Evolutionary conservation across 192 early-diverging fungal genomes (phyloP).

Genomic region (Coemansia sp.): DNA sequence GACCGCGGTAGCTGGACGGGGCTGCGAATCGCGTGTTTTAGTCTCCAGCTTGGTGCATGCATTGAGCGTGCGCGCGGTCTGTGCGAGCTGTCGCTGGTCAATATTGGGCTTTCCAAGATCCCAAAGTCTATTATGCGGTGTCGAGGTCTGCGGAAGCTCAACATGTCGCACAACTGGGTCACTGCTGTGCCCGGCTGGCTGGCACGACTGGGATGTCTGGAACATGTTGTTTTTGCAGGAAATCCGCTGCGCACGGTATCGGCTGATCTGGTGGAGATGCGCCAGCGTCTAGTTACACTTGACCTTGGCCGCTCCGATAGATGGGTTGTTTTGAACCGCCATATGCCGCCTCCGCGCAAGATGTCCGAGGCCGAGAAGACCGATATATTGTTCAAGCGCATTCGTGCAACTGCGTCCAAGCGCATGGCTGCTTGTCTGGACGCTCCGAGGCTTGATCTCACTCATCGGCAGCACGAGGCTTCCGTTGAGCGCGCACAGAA

Average conservation of each 20-base stretch:
- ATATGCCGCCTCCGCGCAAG: conserved; percentile 12
- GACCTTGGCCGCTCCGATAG: conserved; percentile 23
- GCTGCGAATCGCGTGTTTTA: conserved; percentile 38
- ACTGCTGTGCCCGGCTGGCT: conserved; percentile 39
- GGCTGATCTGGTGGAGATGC: conserved; percentile 51
- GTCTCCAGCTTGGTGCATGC: conserved; percentile 27
- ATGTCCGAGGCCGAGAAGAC: conserved; percentile 21
- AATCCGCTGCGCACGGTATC: conserved; percentile 45
- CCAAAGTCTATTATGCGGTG: conserved; percentile 20
- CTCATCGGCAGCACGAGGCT: conserved; percentile 49
- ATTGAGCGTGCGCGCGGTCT: conserved; percentile 30
- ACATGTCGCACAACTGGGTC: conserved; percentile 58
- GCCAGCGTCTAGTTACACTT: conserved; percentile 40
- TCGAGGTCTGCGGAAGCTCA: conserved; percentile 36
- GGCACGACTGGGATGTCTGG: conserved; percentile 26
- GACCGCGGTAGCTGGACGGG: conserved; percentile 32
- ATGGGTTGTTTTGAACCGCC: conserved; percentile 41
- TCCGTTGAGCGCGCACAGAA: conserved; percentile 37
- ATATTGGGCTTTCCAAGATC: conserved; percentile 41
- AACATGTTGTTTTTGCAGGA: conserved; percentile 37
- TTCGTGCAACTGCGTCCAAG: conserved; percentile 30
- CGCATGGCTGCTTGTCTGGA: conserved; percentile 44
- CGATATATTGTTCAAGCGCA: conserved; percentile 21
- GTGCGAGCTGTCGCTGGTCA: conserved; percentile 37
- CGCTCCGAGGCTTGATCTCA: conserved; percentile 32